Conservation (phyloP, 306 rosid genomes). For the Glycine tomentella region DNA sequence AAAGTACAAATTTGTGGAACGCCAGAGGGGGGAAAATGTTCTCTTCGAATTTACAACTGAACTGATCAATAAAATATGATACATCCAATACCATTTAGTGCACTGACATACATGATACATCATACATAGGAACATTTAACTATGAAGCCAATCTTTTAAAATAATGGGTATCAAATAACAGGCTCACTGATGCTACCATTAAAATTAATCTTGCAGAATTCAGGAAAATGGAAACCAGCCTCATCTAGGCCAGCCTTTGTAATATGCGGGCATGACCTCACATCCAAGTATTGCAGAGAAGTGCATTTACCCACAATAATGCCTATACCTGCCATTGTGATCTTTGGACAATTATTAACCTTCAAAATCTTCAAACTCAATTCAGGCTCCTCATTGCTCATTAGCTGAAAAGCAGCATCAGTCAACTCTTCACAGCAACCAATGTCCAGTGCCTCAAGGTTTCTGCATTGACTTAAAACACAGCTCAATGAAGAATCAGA, state of each 20-base stretch:
- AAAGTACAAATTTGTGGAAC: not conserved
- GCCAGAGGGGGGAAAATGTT: not conserved
- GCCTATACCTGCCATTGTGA: slow-evolving; percentile 77
- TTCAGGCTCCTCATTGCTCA: slow-evolving; percentile 56
- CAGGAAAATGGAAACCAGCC: slow-evolving; percentile 81
- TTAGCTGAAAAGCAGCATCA: slow-evolving; percentile 77
- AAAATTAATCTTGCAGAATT: slow-evolving; percentile 77
- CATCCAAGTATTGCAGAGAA: slow-evolving; percentile 78
- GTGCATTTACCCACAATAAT: slow-evolving; percentile 70
- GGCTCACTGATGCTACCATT: slow-evolving; percentile 72
- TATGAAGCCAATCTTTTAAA: slow-evolving; percentile 20
- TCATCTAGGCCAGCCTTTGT: slow-evolving; percentile 78
- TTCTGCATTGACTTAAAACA: slow-evolving; percentile 70
- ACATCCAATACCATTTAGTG: slow-evolving; percentile 24
- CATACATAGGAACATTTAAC: slow-evolving; percentile 21
- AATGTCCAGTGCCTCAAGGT: slow-evolving; percentile 79
- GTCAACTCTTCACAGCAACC: slow-evolving; percentile 95
- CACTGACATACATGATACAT: slow-evolving; percentile 29
- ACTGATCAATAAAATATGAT: slow-evolving; percentile 31
- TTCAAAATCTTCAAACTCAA: slow-evolving; percentile 77
- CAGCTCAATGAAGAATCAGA: slow-evolving; percentile 76
- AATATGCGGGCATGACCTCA: slow-evolving; percentile 83
- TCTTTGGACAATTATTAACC: slow-evolving; percentile 83
- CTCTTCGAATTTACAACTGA: slow-evolving; percentile 37
- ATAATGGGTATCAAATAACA: slow-evolving; percentile 53